Evolutionary conservation across 805 yeast genomes (phyloP).

Genomic region (Candida sakaeoensis): DNA sequence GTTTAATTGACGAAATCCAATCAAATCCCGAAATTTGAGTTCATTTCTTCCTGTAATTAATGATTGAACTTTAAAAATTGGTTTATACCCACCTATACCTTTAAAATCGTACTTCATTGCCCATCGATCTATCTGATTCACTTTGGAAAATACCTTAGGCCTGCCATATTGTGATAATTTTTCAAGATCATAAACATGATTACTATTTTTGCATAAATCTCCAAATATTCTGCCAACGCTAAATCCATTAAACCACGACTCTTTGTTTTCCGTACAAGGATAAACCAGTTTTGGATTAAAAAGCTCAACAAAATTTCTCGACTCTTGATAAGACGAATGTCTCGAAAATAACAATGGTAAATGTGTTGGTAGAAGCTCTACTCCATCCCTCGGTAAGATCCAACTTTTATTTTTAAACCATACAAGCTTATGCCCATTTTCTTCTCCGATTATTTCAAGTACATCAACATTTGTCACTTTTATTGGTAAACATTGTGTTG

Average conservation of each 20-base stretch:
- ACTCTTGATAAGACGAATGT: conserved; percentile 46
- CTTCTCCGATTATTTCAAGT: conserved; percentile 15
- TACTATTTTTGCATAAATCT: conserved; percentile 19
- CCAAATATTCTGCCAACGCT: conserved; percentile 41
- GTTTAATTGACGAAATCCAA: conserved; percentile 20
- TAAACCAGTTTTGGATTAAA: conserved; percentile 41
- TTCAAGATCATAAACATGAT: conserved; percentile 14
- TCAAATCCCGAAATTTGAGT: conserved; percentile 16
- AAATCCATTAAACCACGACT: conserved; percentile 37
- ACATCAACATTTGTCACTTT: conserved; percentile 11
- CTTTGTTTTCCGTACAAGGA: conserved; percentile 36
- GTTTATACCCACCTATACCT: conserved; percentile 10
- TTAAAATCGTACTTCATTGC: conserved; percentile 18
- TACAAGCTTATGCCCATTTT: conserved; percentile 19
- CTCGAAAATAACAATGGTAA: conserved; percentile 40
- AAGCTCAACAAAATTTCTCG: conserved; percentile 26
- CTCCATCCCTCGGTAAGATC: conserved; percentile 24
- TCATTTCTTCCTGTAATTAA: conserved; percentile 26
- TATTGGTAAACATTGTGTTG: conserved; percentile 27
- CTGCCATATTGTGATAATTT: conserved; percentile 16
- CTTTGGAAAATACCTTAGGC: conserved; percentile 18
- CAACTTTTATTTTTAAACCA: conserved; percentile 22
- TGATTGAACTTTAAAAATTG: conserved; percentile 22
- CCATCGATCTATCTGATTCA: conserved; percentile 32
- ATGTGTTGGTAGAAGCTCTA: conserved; percentile 30